Evolutionary conservation across 2,329 filamentous ascomycete genomes (phyloP).

Genomic region (Diaporthe caulivora): DNA sequence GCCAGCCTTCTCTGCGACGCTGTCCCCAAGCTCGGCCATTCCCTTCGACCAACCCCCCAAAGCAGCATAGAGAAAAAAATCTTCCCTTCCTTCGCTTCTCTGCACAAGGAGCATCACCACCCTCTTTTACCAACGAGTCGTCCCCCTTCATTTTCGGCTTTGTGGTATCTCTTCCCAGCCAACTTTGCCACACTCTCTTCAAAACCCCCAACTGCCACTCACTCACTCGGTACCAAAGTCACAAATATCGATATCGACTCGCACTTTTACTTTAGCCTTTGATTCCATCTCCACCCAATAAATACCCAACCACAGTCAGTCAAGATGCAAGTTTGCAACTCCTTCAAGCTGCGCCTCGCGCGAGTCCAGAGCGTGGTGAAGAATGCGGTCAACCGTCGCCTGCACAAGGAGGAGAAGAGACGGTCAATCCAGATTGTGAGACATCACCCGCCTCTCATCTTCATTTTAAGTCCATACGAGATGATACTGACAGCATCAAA

Average conservation of each 20-base stretch:
- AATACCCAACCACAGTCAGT: no score
- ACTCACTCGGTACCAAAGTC: conserved; percentile 17
- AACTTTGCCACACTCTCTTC: conserved; percentile 22
- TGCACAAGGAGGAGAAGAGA: conserved; percentile 56
- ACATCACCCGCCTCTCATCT: background rate
- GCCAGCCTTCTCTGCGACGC: conserved; percentile 19
- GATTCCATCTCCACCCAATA: background rate
- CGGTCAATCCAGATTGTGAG: conserved; percentile 61
- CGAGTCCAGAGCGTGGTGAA: conserved; percentile 58
- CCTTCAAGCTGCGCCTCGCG: conserved; percentile 58
- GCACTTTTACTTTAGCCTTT: background rate
- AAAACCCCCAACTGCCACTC: conserved; percentile 9
- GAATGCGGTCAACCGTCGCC: conserved; percentile 42
- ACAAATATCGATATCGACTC: background rate
- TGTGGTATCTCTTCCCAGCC: background rate
- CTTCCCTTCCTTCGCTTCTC: conserved; percentile 24
- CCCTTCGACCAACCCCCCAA: conserved; percentile 13
- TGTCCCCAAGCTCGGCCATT: conserved; percentile 18
- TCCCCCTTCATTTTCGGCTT: conserved; percentile 1
- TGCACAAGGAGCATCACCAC: conserved; percentile 1
- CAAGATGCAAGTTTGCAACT: conserved; percentile 52
- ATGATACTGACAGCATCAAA: conserved; percentile 49
- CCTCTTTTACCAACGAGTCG: background rate
- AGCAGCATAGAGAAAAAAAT: conserved; percentile 5
- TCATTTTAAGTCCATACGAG: background rate